phyloP scores from a whole-genome alignment of 805 yeast genomes.

The Nakazawaea wyomingensis region DNA sequence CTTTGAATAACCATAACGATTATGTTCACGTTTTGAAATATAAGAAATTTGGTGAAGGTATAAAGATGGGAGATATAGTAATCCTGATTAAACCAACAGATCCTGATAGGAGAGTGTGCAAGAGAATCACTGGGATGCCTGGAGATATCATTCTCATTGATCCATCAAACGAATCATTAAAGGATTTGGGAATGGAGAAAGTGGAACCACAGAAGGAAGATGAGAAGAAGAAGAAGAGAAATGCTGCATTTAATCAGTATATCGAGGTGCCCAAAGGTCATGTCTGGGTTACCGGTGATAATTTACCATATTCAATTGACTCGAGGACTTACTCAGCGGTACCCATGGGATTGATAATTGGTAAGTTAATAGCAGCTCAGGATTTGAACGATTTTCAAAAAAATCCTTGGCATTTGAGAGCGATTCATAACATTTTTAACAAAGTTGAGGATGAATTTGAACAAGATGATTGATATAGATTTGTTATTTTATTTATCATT shows the following conservation, averaged over 20 bases:
- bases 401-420: slow-evolving; percentile 46
- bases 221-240: slow-evolving; percentile 17
- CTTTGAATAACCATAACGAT: slow-evolving; percentile 69
- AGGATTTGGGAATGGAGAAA: slow-evolving; percentile 15
- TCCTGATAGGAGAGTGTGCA: slow-evolving; percentile 81
- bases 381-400: slow-evolving; percentile 41
- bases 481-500: no score
- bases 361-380: slow-evolving; percentile 75
- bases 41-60: slow-evolving; percentile 56
- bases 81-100: slow-evolving; percentile 89
- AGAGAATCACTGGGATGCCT: slow-evolving; percentile 92
- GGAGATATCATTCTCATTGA: slow-evolving; percentile 83
- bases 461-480: background rate
- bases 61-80: slow-evolving; percentile 78
- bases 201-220: slow-evolving; percentile 7
- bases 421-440: slow-evolving; percentile 46
- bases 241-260: slow-evolving; percentile 40
- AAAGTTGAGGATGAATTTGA: slow-evolving; percentile 22
- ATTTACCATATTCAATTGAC: slow-evolving; percentile 79
- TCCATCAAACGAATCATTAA: slow-evolving; percentile 57
- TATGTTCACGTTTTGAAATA: slow-evolving; percentile 72
- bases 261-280: slow-evolving; percentile 89
- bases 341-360: slow-evolving; percentile 84
- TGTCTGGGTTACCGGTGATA: slow-evolving; percentile 97
- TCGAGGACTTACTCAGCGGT: slow-evolving; percentile 86